These are phyloP conservation scores for Keithomyces neogunnii DNA, from an alignment of 2,329 filamentous ascomycete genomes.

Conservation along the genomic window DNA sequence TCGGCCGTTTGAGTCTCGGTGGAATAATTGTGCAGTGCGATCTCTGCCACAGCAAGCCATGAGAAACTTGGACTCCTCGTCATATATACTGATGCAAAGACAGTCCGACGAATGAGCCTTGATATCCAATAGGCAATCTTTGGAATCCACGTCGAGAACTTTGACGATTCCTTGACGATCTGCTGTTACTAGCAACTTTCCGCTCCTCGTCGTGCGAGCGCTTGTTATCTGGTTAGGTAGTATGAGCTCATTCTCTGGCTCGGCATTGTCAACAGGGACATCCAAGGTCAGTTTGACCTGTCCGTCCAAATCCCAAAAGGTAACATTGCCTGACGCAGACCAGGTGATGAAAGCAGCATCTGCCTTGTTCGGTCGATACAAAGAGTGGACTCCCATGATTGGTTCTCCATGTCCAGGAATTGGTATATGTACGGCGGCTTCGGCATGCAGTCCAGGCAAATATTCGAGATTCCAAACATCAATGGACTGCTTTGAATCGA, in stretches of 20 bases:
- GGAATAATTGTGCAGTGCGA: constrained; percentile 88
- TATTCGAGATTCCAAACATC: constrained; percentile 51
- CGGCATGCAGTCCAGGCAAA: constrained; percentile 28
- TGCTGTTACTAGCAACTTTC: constrained; percentile 65
- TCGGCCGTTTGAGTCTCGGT: constrained; percentile 41
- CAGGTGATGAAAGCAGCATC: constrained; percentile 79
- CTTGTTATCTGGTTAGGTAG: constrained; percentile 50
- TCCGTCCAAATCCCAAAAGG: constrained; percentile 76
- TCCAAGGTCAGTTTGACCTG: constrained; percentile 54
- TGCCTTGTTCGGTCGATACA: constrained; percentile 51
- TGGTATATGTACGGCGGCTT: constrained; percentile 37
- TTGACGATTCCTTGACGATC: constrained; percentile 80
- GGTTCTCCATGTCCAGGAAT: constrained; percentile 56
- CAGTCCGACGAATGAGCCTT: constrained; percentile 85
- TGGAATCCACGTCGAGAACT: constrained; percentile 55
- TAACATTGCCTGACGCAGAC: constrained; percentile 71
- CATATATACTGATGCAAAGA: constrained; percentile 67
- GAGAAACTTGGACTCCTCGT: constrained; percentile 52
- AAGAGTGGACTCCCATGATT: constrained; percentile 63
- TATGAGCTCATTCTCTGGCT: constrained; percentile 41
- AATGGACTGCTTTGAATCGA: constrained; percentile 69
- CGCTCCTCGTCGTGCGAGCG: constrained; percentile 51
- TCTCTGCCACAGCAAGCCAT: constrained; percentile 82
- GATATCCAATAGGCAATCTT: constrained; percentile 56
- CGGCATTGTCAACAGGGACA: constrained; percentile 59